Evolutionary conservation across 2,329 filamentous ascomycete species (phyloP).

Genomic region (Fusarium subtropicale): DNA sequence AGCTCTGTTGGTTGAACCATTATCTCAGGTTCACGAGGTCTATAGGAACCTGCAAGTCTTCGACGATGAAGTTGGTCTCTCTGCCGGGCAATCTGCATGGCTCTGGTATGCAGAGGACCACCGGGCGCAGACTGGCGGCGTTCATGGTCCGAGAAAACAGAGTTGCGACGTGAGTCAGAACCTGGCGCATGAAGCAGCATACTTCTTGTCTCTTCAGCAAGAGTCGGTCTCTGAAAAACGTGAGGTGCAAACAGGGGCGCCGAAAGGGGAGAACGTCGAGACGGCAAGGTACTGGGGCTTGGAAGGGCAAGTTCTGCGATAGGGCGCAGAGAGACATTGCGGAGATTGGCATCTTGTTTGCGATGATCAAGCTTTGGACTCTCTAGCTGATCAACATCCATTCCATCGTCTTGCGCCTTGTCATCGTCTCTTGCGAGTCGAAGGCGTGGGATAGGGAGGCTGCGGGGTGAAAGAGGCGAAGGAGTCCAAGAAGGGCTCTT

Average conservation of each 20-base stretch:
- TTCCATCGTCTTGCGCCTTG: conserved; percentile 36
- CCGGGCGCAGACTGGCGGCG: conserved; percentile 41
- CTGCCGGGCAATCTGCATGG: conserved; percentile 42
- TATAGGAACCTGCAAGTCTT: conserved; percentile 32
- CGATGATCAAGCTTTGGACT: conserved; percentile 14
- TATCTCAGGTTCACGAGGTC: conserved; percentile 37
- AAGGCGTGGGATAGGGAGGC: conserved; percentile 29
- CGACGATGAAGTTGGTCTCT: conserved; percentile 41
- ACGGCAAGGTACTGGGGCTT: conserved; percentile 12
- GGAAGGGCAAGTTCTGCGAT: conserved; percentile 26
- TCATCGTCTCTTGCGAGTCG: conserved; percentile 35
- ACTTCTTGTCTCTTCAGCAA: conserved; percentile 39
- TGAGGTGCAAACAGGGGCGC: conserved; percentile 31
- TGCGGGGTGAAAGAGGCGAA: conserved; percentile 40
- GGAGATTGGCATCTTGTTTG: conserved; percentile 17
- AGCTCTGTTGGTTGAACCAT: conserved; percentile 47
- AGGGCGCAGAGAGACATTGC: conserved; percentile 33
- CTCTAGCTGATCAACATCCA: conserved; percentile 29
- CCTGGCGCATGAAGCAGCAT: conserved; percentile 30
- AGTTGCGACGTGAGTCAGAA: neutral
- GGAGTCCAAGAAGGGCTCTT: conserved; percentile 42
- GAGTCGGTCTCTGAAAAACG: conserved; percentile 18
- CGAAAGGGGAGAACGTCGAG: conserved; percentile 37
- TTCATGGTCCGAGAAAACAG: conserved; percentile 4
- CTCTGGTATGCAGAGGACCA: conserved; percentile 26